Evolutionary conservation across 352 stramenopile genomes (phyloP).

Genomic region (Stramenopiles sp.): DNA sequence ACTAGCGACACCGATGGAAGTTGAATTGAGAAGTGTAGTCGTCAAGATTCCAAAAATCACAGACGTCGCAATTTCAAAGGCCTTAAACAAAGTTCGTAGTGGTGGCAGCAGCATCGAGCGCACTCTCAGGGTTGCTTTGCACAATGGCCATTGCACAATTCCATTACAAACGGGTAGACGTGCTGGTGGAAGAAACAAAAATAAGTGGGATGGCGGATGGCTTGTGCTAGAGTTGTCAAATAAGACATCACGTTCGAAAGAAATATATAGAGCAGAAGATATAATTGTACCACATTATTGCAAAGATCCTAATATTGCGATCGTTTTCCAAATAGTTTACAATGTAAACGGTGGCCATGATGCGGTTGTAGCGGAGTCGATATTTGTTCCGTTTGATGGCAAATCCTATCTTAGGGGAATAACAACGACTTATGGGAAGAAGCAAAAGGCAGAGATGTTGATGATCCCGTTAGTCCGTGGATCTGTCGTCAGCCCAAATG

Average conservation of each 20-base stretch:
- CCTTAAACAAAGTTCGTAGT: background rate
- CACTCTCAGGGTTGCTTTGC: background rate
- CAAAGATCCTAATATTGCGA: background rate
- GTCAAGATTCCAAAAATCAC: background rate
- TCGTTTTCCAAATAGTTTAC: slow-evolving; percentile 4
- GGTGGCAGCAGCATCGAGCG: background rate
- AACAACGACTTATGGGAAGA: background rate
- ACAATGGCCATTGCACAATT: background rate
- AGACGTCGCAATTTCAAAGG: background rate
- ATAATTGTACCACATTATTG: slow-evolving; percentile 2
- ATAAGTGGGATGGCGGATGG: background rate
- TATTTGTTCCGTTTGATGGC: slow-evolving; percentile 9
- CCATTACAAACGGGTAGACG: background rate
- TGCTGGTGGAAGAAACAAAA: background rate
- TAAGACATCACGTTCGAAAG: background rate
- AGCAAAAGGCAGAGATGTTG: background rate
- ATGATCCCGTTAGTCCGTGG: background rate
- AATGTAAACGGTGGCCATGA: background rate
- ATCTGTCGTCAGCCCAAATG: background rate
- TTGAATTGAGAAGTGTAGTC: background rate
- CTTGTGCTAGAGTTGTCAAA: background rate
- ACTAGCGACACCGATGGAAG: slow-evolving; percentile 1
- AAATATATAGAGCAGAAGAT: slow-evolving; percentile 5
- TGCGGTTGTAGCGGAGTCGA: background rate
- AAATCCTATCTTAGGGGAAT: background rate